Conservation (phyloP, 306 rosid species). For the Sicyos baderoa region DNA sequence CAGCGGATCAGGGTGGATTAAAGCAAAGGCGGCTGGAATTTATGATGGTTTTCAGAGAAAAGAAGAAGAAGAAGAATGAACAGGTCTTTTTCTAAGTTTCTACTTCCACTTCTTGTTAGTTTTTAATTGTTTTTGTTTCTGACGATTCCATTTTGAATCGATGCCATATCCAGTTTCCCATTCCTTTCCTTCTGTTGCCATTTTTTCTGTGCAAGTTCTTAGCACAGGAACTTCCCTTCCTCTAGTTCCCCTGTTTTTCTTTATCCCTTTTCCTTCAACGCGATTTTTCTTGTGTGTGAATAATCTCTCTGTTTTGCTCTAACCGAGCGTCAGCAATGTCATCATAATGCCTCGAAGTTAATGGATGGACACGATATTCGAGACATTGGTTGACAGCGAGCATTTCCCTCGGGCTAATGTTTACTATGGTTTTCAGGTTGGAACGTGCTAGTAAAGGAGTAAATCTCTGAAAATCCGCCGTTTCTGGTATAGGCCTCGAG, state of each 20-base stretch:
- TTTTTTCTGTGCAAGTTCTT: constrained; percentile 24
- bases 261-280: background rate
- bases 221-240: constrained; percentile 16
- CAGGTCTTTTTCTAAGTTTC: background rate
- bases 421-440: constrained; percentile 20
- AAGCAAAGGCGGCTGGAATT: constrained; percentile 75
- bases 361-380: constrained; percentile 27
- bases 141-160: background rate
- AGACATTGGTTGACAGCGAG: constrained; percentile 21
- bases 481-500: constrained; percentile 19
- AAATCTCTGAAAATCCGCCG: constrained; percentile 25
- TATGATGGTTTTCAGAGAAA: constrained; percentile 28
- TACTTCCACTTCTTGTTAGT: background rate
- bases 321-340: constrained; percentile 23
- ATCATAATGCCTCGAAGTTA: constrained; percentile 26
- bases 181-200: constrained; percentile 21
- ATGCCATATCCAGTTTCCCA: background rate
- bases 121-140: background rate
- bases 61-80: background rate
- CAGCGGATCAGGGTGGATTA: constrained; percentile 43
- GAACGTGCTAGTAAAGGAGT: constrained; percentile 20
- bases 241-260: background rate
- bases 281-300: background rate
- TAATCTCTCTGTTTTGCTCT: background rate
- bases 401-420: constrained; percentile 22